A percentile compares a stretch with the other conserved stretches of the same genome.
Evolutionary conservation across 2,329 filamentous ascomycete genomes (phyloP).

Genomic region (Exophiala spinifera): DNA sequence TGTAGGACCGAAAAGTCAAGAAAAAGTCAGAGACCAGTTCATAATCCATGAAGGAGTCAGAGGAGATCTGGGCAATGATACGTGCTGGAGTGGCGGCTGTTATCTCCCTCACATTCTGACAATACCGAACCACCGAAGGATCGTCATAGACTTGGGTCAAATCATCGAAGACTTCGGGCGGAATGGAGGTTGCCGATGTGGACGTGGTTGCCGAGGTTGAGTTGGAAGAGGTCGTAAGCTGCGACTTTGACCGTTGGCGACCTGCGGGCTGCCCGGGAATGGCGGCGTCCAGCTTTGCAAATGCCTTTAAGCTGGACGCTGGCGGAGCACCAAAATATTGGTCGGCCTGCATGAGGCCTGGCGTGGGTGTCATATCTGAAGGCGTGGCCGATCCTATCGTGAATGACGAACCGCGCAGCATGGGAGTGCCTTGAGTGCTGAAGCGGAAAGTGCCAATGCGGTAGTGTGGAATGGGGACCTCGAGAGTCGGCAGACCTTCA

Average conservation of each 20-base stretch:
- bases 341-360: slow-evolving; percentile 14
- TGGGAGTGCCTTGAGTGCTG: slow-evolving; percentile 69
- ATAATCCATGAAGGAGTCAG: slow-evolving; percentile 92
- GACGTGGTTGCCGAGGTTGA: slow-evolving; percentile 32
- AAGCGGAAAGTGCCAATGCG: slow-evolving; percentile 79
- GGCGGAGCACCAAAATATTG: slow-evolving; percentile 17
- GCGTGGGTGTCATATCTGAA: slow-evolving; percentile 40
- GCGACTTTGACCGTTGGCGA: background rate
- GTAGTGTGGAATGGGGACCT: slow-evolving; percentile 79
- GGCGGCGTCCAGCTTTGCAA: slow-evolving; percentile 13
- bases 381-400: slow-evolving; percentile 57
- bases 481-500: slow-evolving; percentile 56
- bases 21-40: slow-evolving; percentile 98
- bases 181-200: slow-evolving; percentile 48
- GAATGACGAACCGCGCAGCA: slow-evolving; percentile 77
- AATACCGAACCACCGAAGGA: slow-evolving; percentile 76
- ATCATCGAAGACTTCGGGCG: slow-evolving; percentile 68
- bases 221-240: slow-evolving; percentile 35
- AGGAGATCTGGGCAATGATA: slow-evolving; percentile 93
- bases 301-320: slow-evolving; percentile 21
- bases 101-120: slow-evolving; percentile 67
- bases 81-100: slow-evolving; percentile 86
- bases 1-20: slow-evolving; percentile 84
- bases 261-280: background rate
- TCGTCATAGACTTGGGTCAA: slow-evolving; percentile 82